Evolutionary conservation across 2,329 filamentous ascomycete genomes (phyloP).

Genomic region (Pseudogymnoascus sp.): DNA sequence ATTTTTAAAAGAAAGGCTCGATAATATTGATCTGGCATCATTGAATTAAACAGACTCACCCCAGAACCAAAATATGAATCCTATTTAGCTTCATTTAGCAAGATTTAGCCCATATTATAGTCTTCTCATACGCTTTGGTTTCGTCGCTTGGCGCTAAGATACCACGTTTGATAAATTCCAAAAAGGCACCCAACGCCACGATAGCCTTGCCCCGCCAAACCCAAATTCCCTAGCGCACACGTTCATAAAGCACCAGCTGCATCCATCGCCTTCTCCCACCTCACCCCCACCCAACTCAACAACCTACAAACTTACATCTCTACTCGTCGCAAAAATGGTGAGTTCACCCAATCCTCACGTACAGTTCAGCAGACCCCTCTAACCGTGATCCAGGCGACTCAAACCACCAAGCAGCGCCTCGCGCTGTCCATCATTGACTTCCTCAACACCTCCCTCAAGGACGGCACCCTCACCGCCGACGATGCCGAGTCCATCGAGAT

Average conservation of each 20-base stretch:
- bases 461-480: conserved; percentile 81
- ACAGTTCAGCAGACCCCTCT: neutral
- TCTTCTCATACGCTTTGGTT: neutral
- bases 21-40: neutral
- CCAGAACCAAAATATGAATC: neutral
- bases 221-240: conserved; percentile 5
- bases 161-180: neutral
- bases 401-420: conserved; percentile 60
- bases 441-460: conserved; percentile 72
- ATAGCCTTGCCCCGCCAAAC: conserved; percentile 6
- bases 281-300: neutral
- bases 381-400: conserved; percentile 10
- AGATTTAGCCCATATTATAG: neutral
- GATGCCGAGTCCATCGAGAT: conserved; percentile 93
- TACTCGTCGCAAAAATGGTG: conserved; percentile 13
- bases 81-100: neutral
- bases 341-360: neutral
- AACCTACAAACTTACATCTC: neutral
- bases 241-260: neutral
- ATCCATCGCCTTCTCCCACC: neutral
- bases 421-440: conserved; percentile 97
- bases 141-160: neutral
- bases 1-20: neutral
- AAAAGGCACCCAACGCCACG: neutral
- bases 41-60: neutral